These are phyloP conservation scores for Trichoderma sp. DNA, from an alignment of 2,329 filamentous ascomycete species.

Conservation along the genomic window DNA sequence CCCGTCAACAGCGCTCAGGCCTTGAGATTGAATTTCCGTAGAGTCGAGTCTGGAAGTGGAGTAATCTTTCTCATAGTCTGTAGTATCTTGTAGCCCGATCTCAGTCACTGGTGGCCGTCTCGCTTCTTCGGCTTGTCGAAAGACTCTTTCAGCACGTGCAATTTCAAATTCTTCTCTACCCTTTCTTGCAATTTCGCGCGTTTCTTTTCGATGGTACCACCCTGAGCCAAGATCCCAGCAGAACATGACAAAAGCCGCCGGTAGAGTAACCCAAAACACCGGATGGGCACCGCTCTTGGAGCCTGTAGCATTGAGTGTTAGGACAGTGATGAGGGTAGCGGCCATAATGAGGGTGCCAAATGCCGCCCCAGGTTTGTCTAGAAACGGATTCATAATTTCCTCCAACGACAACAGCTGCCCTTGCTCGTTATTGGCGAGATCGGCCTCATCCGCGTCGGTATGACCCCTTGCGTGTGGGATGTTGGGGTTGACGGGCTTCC, in stretches of 20 bases:
- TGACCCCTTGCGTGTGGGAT: slow-evolving; percentile 65
- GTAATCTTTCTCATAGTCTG: not conserved
- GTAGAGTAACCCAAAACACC: slow-evolving; percentile 69
- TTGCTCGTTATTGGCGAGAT: slow-evolving; percentile 48
- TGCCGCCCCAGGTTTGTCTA: slow-evolving; percentile 65
- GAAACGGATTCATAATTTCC: slow-evolving; percentile 74
- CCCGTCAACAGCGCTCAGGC: not conserved
- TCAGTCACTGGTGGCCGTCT: not conserved
- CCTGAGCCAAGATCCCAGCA: slow-evolving; percentile 66
- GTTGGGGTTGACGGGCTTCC: slow-evolving; percentile 68
- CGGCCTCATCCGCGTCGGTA: slow-evolving; percentile 52
- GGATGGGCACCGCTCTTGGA: slow-evolving; percentile 51
- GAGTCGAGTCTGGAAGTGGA: not conserved
- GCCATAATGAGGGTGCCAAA: slow-evolving; percentile 69
- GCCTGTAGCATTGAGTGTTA: slow-evolving; percentile 65
- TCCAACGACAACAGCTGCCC: slow-evolving; percentile 62
- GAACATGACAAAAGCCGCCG: slow-evolving; percentile 68
- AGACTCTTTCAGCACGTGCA: slow-evolving; percentile 25
- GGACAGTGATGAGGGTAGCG: slow-evolving; percentile 63
- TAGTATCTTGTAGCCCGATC: not conserved
- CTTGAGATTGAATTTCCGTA: not conserved
- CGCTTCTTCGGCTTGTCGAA: slow-evolving; percentile 22
- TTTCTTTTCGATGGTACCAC: slow-evolving; percentile 64
- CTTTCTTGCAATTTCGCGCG: slow-evolving; percentile 60
- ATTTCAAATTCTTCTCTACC: slow-evolving; percentile 43